A percentile compares a stretch with the other conserved stretches of the same genome.
Conservation (phyloP, 2,329 filamentous ascomycete species). For the Stemphylium beticola region DNA sequence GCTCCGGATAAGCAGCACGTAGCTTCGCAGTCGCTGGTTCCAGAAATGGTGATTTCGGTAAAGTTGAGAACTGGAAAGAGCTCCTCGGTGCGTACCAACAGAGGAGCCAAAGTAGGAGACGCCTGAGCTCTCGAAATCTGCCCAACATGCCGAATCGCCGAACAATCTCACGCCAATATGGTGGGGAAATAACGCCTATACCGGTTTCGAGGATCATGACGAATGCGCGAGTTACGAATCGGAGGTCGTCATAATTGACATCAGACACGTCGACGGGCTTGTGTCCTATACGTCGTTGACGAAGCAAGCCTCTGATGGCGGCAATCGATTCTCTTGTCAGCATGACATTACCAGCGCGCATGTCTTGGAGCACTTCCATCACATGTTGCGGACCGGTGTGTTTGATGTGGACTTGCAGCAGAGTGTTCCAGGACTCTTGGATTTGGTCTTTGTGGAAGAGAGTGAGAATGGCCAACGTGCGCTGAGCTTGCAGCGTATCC, state of each 20-base stretch:
- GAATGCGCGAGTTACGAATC: slow-evolving; percentile 57
- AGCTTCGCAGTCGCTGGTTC: slow-evolving; percentile 27
- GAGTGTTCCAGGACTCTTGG: slow-evolving; percentile 55
- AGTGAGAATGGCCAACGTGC: slow-evolving; percentile 62
- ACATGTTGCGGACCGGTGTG: slow-evolving; percentile 32
- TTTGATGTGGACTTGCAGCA: slow-evolving; percentile 52
- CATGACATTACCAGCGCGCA: slow-evolving; percentile 54
- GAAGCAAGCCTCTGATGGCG: slow-evolving; percentile 51
- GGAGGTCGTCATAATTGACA: slow-evolving; percentile 46
- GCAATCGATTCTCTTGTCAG: slow-evolving; percentile 53
- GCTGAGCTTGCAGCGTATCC: slow-evolving; percentile 60
- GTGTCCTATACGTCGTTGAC: slow-evolving; percentile 47
- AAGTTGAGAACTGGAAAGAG: slow-evolving; percentile 18
- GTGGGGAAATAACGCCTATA: slow-evolving; percentile 49
- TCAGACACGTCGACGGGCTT: slow-evolving; percentile 28
- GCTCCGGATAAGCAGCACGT: slow-evolving; percentile 19
- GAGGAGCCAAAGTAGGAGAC: slow-evolving; percentile 60
- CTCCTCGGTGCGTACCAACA: slow-evolving; percentile 45
- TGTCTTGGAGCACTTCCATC: slow-evolving; percentile 54
- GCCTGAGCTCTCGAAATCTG: slow-evolving; percentile 58
- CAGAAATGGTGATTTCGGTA: slow-evolving; percentile 33
- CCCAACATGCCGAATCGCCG: slow-evolving; percentile 65
- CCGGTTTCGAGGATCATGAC: slow-evolving; percentile 56
- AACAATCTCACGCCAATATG: slow-evolving; percentile 64
- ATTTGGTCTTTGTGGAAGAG: slow-evolving; percentile 48